These are phyloP conservation scores for Clarireedia sp. DNA, from an alignment of 2,329 filamentous ascomycete species.

Conservation along the genomic window DNA sequence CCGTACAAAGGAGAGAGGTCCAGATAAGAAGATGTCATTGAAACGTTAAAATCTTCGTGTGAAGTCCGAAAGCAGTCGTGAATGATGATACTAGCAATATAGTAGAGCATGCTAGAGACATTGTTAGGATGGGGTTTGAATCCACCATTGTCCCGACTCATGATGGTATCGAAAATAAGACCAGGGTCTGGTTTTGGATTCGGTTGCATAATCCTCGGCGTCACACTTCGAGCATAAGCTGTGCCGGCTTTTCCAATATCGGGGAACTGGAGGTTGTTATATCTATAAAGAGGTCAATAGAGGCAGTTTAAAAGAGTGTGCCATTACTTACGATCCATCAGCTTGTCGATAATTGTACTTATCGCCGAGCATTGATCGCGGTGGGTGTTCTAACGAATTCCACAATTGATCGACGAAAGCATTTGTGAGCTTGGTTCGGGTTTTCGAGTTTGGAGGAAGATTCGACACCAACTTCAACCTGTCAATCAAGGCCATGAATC, in stretches of 20 bases:
- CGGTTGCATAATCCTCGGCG: constrained; percentile 48
- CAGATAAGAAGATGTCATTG: constrained; percentile 34
- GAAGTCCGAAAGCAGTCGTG: constrained; percentile 39
- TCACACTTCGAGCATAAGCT: constrained; percentile 56
- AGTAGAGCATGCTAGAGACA: constrained; percentile 40
- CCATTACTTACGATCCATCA: constrained; percentile 56
- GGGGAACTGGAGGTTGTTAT: constrained; percentile 51
- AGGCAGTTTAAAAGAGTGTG: not conserved
- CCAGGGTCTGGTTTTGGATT: constrained; percentile 55
- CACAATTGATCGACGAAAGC: constrained; percentile 61
- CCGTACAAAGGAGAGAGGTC: constrained; percentile 40
- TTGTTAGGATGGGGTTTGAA: constrained; percentile 34
- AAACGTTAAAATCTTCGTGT: constrained; percentile 12
- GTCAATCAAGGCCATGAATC: not conserved
- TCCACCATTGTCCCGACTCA: constrained; percentile 33
- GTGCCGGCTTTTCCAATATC: constrained; percentile 59
- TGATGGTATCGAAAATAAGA: constrained; percentile 49
- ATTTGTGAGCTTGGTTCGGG: constrained; percentile 52
- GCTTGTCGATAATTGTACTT: constrained; percentile 52
- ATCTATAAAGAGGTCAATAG: not conserved
- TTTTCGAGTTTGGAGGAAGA: constrained; percentile 49
- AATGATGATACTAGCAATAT: constrained; percentile 44
- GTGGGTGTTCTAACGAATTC: constrained; percentile 63
- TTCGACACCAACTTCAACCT: constrained; percentile 50
- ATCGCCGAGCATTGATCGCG: constrained; percentile 54